A percentile compares a stretch with the other conserved stretches of the same genome.
These are phyloP conservation scores for Globisporangium apiculatum DNA, from an alignment of 352 stramenopile species.

Conservation along the genomic window DNA sequence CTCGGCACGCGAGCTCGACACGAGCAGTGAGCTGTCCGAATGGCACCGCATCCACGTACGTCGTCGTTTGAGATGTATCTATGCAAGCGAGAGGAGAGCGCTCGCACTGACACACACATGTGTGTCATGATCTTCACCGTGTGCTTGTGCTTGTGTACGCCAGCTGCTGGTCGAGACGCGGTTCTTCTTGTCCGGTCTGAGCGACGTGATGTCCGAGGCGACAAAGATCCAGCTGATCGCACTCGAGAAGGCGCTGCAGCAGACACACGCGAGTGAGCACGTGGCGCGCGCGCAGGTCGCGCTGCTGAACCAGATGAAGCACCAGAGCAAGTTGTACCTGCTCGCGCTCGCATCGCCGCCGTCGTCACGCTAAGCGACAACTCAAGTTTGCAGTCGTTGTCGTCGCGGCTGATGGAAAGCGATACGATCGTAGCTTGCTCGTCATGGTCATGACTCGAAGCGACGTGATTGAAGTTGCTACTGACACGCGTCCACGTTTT, in stretches of 20 bases:
- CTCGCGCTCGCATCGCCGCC: constrained; percentile 25
- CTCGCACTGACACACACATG: background rate
- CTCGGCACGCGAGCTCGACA: constrained; percentile 23
- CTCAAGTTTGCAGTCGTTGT: background rate
- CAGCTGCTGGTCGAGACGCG: constrained; percentile 68
- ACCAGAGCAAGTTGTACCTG: constrained; percentile 75
- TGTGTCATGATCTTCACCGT: background rate
- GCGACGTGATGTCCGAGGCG: constrained; percentile 38
- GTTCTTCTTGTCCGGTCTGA: constrained; percentile 60
- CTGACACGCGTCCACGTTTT: no score
- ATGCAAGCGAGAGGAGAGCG: background rate
- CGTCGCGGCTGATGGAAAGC: no score
- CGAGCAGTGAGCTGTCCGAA: constrained; percentile 15
- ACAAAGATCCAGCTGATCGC: constrained; percentile 46
- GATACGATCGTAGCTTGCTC: no score
- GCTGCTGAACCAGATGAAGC: constrained; percentile 70
- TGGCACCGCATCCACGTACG: constrained; percentile 66
- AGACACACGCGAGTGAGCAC: constrained; percentile 28
- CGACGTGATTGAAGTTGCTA: no score
- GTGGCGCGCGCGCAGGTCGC: constrained; percentile 28
- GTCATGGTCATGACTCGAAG: no score
- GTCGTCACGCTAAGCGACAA: background rate
- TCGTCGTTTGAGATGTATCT: constrained; percentile 8
- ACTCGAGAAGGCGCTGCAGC: constrained; percentile 40
- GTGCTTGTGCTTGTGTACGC: background rate